Evolutionary conservation across 2,329 filamentous ascomycete genomes (phyloP).

Genomic region (Colletotrichum shisoi): DNA sequence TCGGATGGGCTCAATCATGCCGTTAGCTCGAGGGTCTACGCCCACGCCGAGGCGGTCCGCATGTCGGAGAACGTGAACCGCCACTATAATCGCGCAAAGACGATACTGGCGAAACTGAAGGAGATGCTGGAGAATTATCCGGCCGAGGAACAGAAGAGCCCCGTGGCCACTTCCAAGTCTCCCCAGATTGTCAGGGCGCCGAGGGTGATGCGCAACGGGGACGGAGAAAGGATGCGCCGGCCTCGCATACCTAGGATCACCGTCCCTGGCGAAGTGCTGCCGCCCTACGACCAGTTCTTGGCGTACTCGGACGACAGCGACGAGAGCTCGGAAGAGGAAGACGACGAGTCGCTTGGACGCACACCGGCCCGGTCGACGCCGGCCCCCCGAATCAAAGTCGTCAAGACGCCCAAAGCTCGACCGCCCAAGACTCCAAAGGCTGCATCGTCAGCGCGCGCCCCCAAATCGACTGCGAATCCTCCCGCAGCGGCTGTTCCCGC

Average conservation of each 20-base stretch:
- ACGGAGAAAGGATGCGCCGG: slow-evolving; percentile 57
- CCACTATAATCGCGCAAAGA: slow-evolving; percentile 68
- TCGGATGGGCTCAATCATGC: slow-evolving; percentile 65
- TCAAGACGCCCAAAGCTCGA: slow-evolving; percentile 48
- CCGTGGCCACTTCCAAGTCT: slow-evolving; percentile 59
- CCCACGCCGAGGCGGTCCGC: slow-evolving; percentile 68
- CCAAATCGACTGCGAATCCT: slow-evolving; percentile 44
- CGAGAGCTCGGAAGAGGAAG: slow-evolving; percentile 61
- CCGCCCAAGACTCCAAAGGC: slow-evolving; percentile 55
- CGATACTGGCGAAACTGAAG: slow-evolving; percentile 66
- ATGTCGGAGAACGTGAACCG: slow-evolving; percentile 70
- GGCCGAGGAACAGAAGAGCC: slow-evolving; percentile 61
- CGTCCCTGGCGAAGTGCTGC: slow-evolving; percentile 71
- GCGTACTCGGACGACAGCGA: slow-evolving; percentile 63
- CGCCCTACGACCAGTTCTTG: slow-evolving; percentile 71
- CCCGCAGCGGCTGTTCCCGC: slow-evolving; percentile 47
- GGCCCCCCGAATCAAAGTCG: slow-evolving; percentile 60
- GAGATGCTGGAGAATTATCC: slow-evolving; percentile 69
- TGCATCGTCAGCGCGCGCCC: slow-evolving; percentile 36
- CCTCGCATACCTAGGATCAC: slow-evolving; percentile 66
- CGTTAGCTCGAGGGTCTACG: slow-evolving; percentile 64
- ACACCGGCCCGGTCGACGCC: slow-evolving; percentile 49
- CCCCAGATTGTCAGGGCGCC: slow-evolving; percentile 60
- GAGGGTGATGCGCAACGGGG: slow-evolving; percentile 58
- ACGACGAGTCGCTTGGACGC: slow-evolving; percentile 38